Base-by-base conservation (phyloP, 202 grass and related monocot species). In the Cymbopogon flexuosus region DNA sequence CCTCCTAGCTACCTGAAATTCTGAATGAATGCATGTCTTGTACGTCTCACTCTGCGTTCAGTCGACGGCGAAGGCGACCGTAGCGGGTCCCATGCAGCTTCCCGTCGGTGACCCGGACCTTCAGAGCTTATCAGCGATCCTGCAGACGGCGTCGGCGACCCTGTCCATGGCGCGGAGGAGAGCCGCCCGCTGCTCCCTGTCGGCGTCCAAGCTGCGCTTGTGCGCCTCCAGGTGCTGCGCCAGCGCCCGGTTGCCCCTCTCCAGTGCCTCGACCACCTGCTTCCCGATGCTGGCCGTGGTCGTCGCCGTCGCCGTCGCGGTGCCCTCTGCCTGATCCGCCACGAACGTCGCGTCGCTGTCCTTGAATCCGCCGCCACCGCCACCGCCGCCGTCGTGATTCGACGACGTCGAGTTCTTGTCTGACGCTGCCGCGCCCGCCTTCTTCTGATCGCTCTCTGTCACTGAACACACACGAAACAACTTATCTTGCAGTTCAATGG, bases 321-420 rank as follows among this genome's bases (percentile, higher is more conserved):
- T 39, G 23, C 68, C 79, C 47, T 82, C 74, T 3, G 65, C 75
- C 9, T 59, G 56, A 24, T 84, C 64, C 6, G 49, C 63, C 2
- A 70, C 83, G 68, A 74, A 86, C 6, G 87, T 86, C 5, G 87
- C 83, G 39, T 89, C 83, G 79, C 87, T 86, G 73, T 86, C 70
- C 39, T 81, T 75, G 14, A 61, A 46, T 6, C 77, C 76, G 31
- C 62, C 37, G 54, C 34, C 46, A 33, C 31, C 31, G 14, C 19
- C 16, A 6, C 2, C 31, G 31, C 36, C 36, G 33, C 72, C 73
- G 33, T 24, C 79, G 42, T 83, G 66, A 0, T 77, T 78, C 72
- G 73, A 52, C 22, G 90, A 88, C 19, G 82, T 82, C 61, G 87
- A 90, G 75, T 80, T 84, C 82, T 86, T 90, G 62, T 86, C 91